These are phyloP conservation scores for Fusarium temperatum DNA, from an alignment of 2,329 filamentous ascomycete genomes.

Conservation along the genomic window DNA sequence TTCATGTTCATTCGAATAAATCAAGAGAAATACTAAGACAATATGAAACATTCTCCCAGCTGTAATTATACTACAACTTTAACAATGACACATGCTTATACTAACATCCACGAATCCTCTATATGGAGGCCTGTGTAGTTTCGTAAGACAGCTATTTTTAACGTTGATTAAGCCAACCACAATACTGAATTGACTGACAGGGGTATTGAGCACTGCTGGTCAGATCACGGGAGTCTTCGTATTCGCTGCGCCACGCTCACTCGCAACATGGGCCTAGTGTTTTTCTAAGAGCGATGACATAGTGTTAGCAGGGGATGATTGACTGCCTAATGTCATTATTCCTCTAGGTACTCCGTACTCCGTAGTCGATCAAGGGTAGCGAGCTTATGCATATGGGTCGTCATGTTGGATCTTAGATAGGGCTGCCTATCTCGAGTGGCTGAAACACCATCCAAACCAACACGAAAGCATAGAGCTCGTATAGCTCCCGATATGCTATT, in stretches of 20 bases:
- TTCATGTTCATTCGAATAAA: not conserved
- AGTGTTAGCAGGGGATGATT: not conserved
- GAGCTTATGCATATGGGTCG: not conserved
- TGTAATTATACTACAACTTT: not conserved
- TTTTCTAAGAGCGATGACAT: not conserved
- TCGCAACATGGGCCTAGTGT: not conserved
- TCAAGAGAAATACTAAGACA: not conserved
- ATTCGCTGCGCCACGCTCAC: constrained; percentile 5
- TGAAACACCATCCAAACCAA: not conserved
- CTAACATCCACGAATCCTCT: not conserved
- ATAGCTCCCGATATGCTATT: not conserved
- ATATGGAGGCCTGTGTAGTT: not conserved
- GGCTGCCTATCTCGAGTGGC: not conserved
- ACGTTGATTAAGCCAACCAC: not conserved
- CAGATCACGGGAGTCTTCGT: not conserved
- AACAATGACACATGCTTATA: not conserved
- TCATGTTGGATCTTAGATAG: not conserved
- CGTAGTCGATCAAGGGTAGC: not conserved
- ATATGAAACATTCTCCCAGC: not conserved
- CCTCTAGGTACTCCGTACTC: not conserved
- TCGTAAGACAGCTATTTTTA: constrained; percentile 1
- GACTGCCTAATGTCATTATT: not conserved
- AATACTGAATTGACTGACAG: not conserved
- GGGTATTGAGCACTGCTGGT: not conserved
- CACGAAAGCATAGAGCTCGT: not conserved